Percentiles rank a stretch among this genome's conserved stretches.
phyloP scores from a whole-genome alignment of 2,329 filamentous ascomycete genomes.

The Biscogniauxia sp. region DNA sequence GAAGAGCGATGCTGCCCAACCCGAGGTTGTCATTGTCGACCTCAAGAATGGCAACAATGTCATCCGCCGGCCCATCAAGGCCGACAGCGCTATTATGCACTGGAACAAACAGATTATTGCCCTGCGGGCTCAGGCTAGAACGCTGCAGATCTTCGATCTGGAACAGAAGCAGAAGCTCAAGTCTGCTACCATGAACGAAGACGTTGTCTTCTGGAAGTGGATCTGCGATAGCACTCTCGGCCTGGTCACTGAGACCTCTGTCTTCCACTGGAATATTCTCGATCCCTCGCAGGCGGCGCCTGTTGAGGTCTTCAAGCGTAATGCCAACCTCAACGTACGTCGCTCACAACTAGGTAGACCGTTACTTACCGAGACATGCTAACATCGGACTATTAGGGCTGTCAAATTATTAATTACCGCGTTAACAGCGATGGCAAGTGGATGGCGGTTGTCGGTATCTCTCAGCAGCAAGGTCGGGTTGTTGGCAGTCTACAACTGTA shows the following conservation, averaged over 20 bases:
- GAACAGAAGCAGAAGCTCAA: conserved; percentile 93
- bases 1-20: conserved; percentile 76
- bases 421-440: conserved; percentile 94
- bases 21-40: conserved; percentile 96
- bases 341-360: not conserved
- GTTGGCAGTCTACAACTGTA: conserved; percentile 97
- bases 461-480: conserved; percentile 87
- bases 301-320: conserved; percentile 91
- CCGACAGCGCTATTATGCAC: conserved; percentile 99
- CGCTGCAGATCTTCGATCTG: conserved; percentile 96
- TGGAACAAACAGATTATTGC: conserved; percentile 95
- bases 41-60: conserved; percentile 97
- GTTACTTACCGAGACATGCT: conserved; percentile 6
- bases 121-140: conserved; percentile 89
- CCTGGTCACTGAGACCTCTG: conserved; percentile 83
- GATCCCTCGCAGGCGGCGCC: conserved; percentile 76
- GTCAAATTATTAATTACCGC: conserved; percentile 99
- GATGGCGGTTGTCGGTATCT: conserved; percentile 97
- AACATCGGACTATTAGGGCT: conserved; percentile 56
- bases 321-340: conserved; percentile 80
- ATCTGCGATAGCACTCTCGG: conserved; percentile 86
- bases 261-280: conserved; percentile 98
- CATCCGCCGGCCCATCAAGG: conserved; percentile 92
- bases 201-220: conserved; percentile 99
- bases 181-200: conserved; percentile 93